Conservation (phyloP, 352 stramenopile species). For the Chrysophaeum taylorii region DNA sequence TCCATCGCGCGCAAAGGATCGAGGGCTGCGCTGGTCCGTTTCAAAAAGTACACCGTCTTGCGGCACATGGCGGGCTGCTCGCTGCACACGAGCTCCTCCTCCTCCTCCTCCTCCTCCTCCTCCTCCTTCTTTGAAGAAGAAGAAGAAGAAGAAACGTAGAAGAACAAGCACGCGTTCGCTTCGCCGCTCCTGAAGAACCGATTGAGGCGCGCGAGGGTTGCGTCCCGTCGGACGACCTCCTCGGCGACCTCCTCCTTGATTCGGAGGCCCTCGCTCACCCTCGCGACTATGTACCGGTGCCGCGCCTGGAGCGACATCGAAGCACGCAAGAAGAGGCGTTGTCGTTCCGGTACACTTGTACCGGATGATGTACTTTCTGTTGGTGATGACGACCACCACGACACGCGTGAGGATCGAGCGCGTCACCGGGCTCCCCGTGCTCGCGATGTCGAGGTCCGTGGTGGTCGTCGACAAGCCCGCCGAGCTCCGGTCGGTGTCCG, state of each 20-base stretch:
- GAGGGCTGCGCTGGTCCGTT: conserved; percentile 19
- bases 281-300: conserved; percentile 30
- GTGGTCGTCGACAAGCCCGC: conserved; percentile 11
- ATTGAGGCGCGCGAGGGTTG: conserved; percentile 17
- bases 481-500: not conserved
- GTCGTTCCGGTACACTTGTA: too few relatives aligned
- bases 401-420: too few relatives aligned
- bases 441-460: not conserved
- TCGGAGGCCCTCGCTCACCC: conserved; percentile 25
- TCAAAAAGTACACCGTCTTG: conserved; percentile 34
- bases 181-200: conserved; percentile 24
- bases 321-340: too few relatives aligned
- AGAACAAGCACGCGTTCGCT: conserved; percentile 24
- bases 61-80: too few relatives aligned
- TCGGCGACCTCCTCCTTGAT: conserved; percentile 23
- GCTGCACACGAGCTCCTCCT: not conserved
- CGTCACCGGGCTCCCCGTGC: not conserved
- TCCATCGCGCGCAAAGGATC: conserved; percentile 28
- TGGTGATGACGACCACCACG: too few relatives aligned
- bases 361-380: too few relatives aligned
- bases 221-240: conserved; percentile 16
- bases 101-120: conserved; percentile 11
- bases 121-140: conserved; percentile 1
- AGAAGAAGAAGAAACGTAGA: too few relatives aligned
- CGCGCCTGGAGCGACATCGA: conserved; percentile 15